Evolutionary conservation across 2,329 filamentous ascomycete species (phyloP).

Genomic region (Corniculantispora saksenae): DNA sequence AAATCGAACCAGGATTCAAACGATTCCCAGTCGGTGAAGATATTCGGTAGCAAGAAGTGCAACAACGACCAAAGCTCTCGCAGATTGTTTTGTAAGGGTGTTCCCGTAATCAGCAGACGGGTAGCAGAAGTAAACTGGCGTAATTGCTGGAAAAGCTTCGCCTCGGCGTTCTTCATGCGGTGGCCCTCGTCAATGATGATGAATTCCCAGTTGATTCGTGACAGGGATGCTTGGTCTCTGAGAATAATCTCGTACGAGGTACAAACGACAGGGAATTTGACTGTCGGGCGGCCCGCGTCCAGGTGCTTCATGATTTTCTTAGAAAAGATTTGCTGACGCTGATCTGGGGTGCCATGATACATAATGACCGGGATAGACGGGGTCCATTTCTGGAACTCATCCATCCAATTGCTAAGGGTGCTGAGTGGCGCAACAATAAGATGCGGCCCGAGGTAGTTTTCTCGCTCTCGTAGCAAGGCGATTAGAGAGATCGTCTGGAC

Average conservation of each 20-base stretch:
- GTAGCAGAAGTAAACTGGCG: conserved; percentile 89
- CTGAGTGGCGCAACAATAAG: conserved; percentile 88
- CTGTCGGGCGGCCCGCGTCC: conserved; percentile 56
- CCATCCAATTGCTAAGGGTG: conserved; percentile 93
- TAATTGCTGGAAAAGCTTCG: conserved; percentile 84
- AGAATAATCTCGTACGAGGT: conserved; percentile 97
- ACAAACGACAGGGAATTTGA: conserved; percentile 85
- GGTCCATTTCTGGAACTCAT: conserved; percentile 89
- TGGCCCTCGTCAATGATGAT: conserved; percentile 99
- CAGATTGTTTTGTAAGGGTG: conserved; percentile 92
- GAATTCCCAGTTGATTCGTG: conserved; percentile 90
- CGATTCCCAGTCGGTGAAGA: conserved; percentile 89
- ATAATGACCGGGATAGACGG: conserved; percentile 84
- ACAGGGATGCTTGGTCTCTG: conserved; percentile 79
- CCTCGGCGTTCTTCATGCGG: conserved; percentile 95
- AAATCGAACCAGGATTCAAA: conserved; percentile 99
- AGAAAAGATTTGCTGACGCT: conserved; percentile 74
- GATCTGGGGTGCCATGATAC: conserved; percentile 82
- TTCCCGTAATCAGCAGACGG: conserved; percentile 88
- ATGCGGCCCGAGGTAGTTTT: conserved; percentile 81
- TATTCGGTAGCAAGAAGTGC: conserved; percentile 88
- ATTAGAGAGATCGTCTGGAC: conserved; percentile 88
- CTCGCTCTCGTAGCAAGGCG: conserved; percentile 83
- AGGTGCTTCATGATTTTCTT: conserved; percentile 72
- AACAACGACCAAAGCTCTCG: conserved; percentile 93